Base-by-base conservation (phyloP, 202 grass and related monocot genomes). In the Zoysia matrella region DNA sequence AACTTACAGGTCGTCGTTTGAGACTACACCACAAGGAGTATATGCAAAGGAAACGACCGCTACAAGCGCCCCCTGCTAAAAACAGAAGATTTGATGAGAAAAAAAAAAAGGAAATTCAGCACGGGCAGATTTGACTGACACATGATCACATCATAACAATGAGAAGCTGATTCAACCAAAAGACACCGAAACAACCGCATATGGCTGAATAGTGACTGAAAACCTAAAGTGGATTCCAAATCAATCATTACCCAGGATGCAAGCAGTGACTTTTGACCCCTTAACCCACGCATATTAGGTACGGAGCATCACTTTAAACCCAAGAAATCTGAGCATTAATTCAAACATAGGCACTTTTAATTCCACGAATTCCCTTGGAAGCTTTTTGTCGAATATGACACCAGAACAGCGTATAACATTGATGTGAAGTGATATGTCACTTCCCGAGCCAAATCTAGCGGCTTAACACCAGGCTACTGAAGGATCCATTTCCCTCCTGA, bases 21-120 rank as follows among this genome's bases (percentile, higher is more conserved):
- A 54, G 71, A 72, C 49, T 13, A 42, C 71, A 67, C 48, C 51
- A 5, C n/a, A 8, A 57, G 49, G 36, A 3, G 80, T 43, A 74
- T 55, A 42, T 50, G 36, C 71, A 65, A 67, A 70, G 80, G 64
- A 67, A 86, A 69, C 7, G 7, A 8, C 65, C 2, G 5, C 75
- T 72, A 71, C 71, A 71, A 76, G 43, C 65, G 8, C 65, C 64
- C 71, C 84, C 84, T 87, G 84, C 57, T 43, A 87, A 49, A 80
- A 71, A 80, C 4, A 80, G 73, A 75, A 64, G 0, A 80, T 52
- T 57, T 67, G 3, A 82, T 79, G 42, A 86, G 79, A 78, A 64
- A 22, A 22, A 22, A 22, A 22, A 22, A 22, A 22, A 22, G 45
- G 30, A 80, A 65, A 67, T 41, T 81, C 51, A 55, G 58, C 63